Evolutionary conservation across 1,284 basidiomycete species (phyloP).

Genomic region (Tremellales sp.): DNA sequence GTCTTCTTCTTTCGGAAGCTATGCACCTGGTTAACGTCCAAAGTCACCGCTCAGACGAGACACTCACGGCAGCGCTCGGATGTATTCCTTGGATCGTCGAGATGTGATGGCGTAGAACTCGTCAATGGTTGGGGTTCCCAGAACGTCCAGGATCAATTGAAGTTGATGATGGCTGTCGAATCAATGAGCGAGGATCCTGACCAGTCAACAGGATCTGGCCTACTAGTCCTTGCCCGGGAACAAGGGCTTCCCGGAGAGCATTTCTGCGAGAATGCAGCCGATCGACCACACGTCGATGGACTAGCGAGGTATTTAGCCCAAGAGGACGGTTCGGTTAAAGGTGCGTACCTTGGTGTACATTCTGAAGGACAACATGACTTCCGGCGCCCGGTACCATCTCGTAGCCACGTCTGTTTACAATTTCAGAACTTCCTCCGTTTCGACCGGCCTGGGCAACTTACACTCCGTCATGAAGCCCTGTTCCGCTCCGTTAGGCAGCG

Average conservation of each 20-base stretch:
- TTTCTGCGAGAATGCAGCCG: constrained; percentile 94
- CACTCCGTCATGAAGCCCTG: constrained; percentile 76
- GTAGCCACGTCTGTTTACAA: constrained; percentile 80
- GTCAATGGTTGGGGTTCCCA: constrained; percentile 87
- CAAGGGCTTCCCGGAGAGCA: constrained; percentile 87
- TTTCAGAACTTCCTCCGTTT: constrained; percentile 3
- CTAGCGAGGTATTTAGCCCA: constrained; percentile 50
- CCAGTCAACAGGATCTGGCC: constrained; percentile 10
- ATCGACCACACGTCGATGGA: constrained; percentile 94
- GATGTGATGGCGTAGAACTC: constrained; percentile 89
- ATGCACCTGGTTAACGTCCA: constrained; percentile 3
- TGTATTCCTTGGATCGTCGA: constrained; percentile 79
- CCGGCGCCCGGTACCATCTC: constrained; percentile 83
- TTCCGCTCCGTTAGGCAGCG: constrained; percentile 75
- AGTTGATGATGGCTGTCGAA: constrained; percentile 86
- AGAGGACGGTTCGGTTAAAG: background rate
- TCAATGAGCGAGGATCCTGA: background rate
- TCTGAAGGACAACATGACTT: constrained; percentile 96
- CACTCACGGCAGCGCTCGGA: constrained; percentile 66
- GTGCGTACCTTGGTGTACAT: constrained; percentile 79
- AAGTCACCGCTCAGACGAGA: background rate
- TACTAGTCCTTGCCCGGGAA: constrained; percentile 92
- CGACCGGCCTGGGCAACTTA: constrained; percentile 9
- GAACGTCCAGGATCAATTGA: constrained; percentile 81
- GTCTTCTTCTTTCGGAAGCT: constrained; percentile 73